Conservation (phyloP, 768 basidiomycete genomes). For the Boletus pseudopeckii region DNA sequence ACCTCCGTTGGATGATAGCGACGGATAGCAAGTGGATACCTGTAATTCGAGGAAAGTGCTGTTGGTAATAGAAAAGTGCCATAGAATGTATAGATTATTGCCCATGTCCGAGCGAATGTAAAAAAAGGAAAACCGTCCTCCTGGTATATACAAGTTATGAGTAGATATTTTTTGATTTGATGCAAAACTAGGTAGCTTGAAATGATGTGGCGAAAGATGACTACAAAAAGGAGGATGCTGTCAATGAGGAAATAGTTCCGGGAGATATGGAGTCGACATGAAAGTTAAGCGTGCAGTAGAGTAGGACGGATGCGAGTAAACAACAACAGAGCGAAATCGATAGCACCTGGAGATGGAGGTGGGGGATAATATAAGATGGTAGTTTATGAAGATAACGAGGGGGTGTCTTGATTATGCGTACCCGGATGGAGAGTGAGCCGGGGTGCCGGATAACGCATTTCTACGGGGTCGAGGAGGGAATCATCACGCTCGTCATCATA, state of each 20-base stretch:
- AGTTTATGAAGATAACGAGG: constrained; percentile 17
- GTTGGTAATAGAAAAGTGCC: constrained; percentile 21
- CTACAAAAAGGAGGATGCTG: constrained; percentile 26
- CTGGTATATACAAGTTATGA: constrained; percentile 28
- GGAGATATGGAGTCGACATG: constrained; percentile 8
- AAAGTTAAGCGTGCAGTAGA: constrained; percentile 23
- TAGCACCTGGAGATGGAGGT: constrained; percentile 9
- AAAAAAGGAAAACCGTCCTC: constrained; percentile 6
- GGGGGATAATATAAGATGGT: constrained; percentile 6
- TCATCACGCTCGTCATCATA: constrained; percentile 26
- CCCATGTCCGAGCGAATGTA: constrained; percentile 23
- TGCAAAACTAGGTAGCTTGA: constrained; percentile 18
- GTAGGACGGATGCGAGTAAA: constrained; percentile 22
- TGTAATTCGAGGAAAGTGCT: constrained; percentile 6
- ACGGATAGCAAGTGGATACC: constrained; percentile 9
- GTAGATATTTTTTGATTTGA: constrained; percentile 21
- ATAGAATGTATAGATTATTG: constrained; percentile 31
- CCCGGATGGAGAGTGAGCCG: constrained; percentile 11
- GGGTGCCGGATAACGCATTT: constrained; percentile 12
- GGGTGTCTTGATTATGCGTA: constrained; percentile 12
- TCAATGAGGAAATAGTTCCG: constrained; percentile 18
- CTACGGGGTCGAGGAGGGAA: constrained; percentile 10
- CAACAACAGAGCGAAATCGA: constrained; percentile 18
- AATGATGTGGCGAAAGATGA: constrained; percentile 13
- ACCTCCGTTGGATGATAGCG: constrained; percentile 41